Base-by-base conservation (phyloP, 345 rosid genomes). In the Eucalyptus cloeziana region DNA sequence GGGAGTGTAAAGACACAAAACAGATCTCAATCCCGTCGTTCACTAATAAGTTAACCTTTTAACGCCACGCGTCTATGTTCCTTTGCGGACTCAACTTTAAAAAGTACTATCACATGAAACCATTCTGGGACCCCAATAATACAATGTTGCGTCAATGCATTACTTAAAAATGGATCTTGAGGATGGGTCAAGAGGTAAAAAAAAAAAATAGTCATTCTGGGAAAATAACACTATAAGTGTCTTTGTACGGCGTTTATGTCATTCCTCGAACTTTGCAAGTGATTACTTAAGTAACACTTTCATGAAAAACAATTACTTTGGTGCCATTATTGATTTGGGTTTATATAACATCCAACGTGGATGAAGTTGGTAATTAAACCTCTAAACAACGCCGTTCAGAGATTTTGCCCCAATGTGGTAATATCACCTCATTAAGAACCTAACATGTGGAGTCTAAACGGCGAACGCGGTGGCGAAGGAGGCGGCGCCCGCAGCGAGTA, bases 401-500 rank as follows among this genome's bases (percentile, higher is more conserved):
- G 8, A 37, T 37, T 37, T 76, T 37, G 4, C 25, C 83, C 13
- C 47, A 3, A 40, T 14, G 6, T 14, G 79, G 22, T 67, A 31
- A 67, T 14, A 67, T 67, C 79, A 4, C 40, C 40, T 3, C 19
- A 67, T 67, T 16, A 14, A 64, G 33, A 64, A 97, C 96, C 94
- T 92, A 91, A 76, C 99, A 96, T 21, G 96, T 93, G 76, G 97
- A 93, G 87, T 98, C 99, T 85, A 96, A 98, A 95, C 11, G 97
- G 99, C n/a, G 96, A 93, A 88, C 91, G 97, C 31, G 97, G 99
- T 7, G 97, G 99, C 17, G 96, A 98, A 2, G 99, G 99, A 8
- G 99, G 99, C 7, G 99, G 99, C 37, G 99, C 92, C 13, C 96
- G 96, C 7, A 98, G 99, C 0, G 96, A 94, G 94, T 98, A 97